Evolutionary conservation across 2,329 filamentous ascomycete species (phyloP), one percentile per base, ranked within the genome.

Genomic region (Pyrenophora seminiperda): DNA sequence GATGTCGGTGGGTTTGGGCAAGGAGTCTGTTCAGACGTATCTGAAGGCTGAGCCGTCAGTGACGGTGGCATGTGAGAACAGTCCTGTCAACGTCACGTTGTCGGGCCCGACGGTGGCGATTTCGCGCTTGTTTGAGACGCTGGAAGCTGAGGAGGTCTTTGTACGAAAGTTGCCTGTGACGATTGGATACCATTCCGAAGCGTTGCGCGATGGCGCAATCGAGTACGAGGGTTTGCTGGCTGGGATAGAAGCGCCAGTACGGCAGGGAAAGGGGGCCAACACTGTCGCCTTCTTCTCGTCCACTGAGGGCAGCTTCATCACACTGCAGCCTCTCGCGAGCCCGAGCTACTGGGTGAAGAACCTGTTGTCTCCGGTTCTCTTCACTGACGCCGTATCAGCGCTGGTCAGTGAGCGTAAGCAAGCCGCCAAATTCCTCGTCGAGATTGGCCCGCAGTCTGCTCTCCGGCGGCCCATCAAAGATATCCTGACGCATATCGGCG

Each of bases 181-280:
- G n/a, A 68, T 61, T 7, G 77, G 76, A 0, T 79, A 79, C 38
- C 77, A 79, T 45, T 77, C 74, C 7, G 38, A 29, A 2, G 38
- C 38, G 11, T 14, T 49, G 32, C 46, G 38, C 3, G 39, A 49
- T 37, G 46, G 31, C 18, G 39, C 46, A 6, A 24, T 13, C 4
- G 19, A 42, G 5, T 49, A 49, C 32, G 32, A 43, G 14, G 7
- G 3, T 14, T 24, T 27, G 4, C 24, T 49, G 32, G 24, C 38
- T 17, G 46, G 32, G 2, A 43, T 42, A 15, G 17, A 24, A 22
- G 45, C 38, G 22, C 39, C 39, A 5, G 18, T 9, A 4, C 31
- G 3, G 19, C 7, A 43, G 1, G 18, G 22, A 7, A 43, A 49
- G 2, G n/a, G 15, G 5, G 17, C 46, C 2, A 49, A 33, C 13